Percentiles rank a stretch among this genome's conserved stretches.
Conservation (phyloP, 192 early-diverging fungal genomes). For the Thamnidium elegans region DNA sequence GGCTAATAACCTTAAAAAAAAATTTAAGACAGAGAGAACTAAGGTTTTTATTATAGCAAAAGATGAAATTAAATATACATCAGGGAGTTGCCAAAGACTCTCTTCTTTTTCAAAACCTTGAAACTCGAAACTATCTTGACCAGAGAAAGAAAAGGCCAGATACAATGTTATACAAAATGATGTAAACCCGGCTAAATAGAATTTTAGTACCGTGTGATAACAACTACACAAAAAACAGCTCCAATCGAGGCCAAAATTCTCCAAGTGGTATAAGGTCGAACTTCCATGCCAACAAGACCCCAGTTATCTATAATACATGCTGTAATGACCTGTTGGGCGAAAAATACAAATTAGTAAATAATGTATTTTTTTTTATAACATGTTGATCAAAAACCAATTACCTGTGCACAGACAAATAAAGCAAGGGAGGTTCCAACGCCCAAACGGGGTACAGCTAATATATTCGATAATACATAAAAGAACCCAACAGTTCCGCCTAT, state of each 20-base stretch:
- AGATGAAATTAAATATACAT: no score
- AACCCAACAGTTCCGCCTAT: conserved; percentile 47
- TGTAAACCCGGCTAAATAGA: no score
- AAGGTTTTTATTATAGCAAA: no score
- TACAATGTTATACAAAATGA: no score
- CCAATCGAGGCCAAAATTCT: conserved; percentile 43
- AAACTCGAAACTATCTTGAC: no score
- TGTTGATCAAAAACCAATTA: background rate
- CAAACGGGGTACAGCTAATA: conserved; percentile 44
- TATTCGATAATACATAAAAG: conserved; percentile 49
- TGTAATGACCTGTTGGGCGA: conserved; percentile 32
- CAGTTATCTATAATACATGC: conserved; percentile 53
- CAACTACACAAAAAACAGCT: conserved; percentile 38
- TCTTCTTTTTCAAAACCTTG: no score
- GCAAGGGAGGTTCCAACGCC: conserved; percentile 51
- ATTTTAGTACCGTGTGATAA: conserved; percentile 28
- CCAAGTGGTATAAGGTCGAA: conserved; percentile 36
- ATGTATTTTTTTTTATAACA: background rate
- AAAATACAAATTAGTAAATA: background rate
- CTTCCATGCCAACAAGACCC: conserved; percentile 40
- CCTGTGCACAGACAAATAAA: conserved; percentile 47
- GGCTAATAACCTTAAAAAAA: no score
- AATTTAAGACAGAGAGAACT: no score
- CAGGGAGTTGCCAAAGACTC: no score
- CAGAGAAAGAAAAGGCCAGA: no score